Conservation (phyloP, 306 rosid species). For the Fagus crenata region DNA sequence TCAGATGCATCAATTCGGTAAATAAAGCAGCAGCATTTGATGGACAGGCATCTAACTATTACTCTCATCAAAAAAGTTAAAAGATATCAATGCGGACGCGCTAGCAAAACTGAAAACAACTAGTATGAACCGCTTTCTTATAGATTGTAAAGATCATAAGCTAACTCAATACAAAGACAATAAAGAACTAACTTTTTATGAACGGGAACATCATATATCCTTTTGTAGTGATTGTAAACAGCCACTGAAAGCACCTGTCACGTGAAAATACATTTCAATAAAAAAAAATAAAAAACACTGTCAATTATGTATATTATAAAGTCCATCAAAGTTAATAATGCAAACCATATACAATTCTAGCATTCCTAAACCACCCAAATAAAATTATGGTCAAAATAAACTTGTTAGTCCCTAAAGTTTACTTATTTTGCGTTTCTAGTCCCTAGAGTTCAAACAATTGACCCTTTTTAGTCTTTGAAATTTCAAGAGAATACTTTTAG, state of each 20-base stretch:
- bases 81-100: neutral
- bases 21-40: constrained; percentile 3
- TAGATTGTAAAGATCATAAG: neutral
- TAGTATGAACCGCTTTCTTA: neutral
- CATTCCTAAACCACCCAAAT: neutral
- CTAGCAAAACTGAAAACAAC: neutral
- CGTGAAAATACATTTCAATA: constrained; percentile 1
- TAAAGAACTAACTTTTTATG: constrained; percentile 33
- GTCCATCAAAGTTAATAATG: neutral
- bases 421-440: too few relatives aligned
- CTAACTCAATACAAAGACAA: neutral
- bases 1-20: constrained; percentile 10
- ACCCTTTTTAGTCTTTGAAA: too few relatives aligned
- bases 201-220: constrained; percentile 46
- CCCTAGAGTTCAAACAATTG: too few relatives aligned
- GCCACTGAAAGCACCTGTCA: constrained; percentile 75
- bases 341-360: neutral
- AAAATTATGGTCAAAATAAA: too few relatives aligned
- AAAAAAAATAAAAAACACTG: neutral
- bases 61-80: neutral
- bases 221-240: constrained; percentile 70
- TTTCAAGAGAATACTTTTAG: too few relatives aligned
- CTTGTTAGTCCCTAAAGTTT: too few relatives aligned
- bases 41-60: neutral
- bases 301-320: neutral